Evolutionary conservation across 2,329 filamentous ascomycete genomes (phyloP), one percentile per base, ranked within the genome.

Genomic region (Phialophora macrospora): DNA sequence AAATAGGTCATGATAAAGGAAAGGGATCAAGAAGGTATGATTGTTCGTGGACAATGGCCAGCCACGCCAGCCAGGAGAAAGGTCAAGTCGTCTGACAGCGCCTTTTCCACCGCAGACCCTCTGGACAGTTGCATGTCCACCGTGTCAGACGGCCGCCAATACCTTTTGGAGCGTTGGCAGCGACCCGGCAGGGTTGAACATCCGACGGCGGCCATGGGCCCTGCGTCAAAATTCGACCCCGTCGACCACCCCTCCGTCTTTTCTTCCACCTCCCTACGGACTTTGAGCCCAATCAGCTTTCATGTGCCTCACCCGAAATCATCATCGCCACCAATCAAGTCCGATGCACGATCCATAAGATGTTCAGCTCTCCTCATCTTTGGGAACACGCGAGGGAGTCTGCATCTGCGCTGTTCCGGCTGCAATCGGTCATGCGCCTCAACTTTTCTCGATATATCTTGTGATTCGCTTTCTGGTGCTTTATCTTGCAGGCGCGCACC

Each of bases 231-330:
- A 55, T 20, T 55, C 28, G 22, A 28, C 44, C 44, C 22, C 22
- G 17, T 48, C 4, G 44, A n/a, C 55, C 32, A n/a, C 44, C 38
- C 38, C 38, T 44, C 38, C 38, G 6, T 28, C 41, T 30, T 28
- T 56, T 11, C 56, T 30, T 12, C 56, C 56, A 24, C 26, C 58
- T 52, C 60, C 46, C 61, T 55, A 56, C 64, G 64, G 64, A 63
- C 64, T 63, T 66, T 51, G 20, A 58, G 30, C 30, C 64, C 64
- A 66, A 66, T 66, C 64, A 66, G 28, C 49, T 51, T 52, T 54
- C 32, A 32, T 26, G 22, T 54, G n/a, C 51, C n/a, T 46, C 49
- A n/a, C 24, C 41, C 63, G 46, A 60, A 28, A 58, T 49, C 59
- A 62, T 62, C 63, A 32, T 56, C 63, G 38, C 41, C 63, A 51